Conservation (phyloP, 2,329 filamentous ascomycete genomes). For the Xylaria hypoxylon region DNA sequence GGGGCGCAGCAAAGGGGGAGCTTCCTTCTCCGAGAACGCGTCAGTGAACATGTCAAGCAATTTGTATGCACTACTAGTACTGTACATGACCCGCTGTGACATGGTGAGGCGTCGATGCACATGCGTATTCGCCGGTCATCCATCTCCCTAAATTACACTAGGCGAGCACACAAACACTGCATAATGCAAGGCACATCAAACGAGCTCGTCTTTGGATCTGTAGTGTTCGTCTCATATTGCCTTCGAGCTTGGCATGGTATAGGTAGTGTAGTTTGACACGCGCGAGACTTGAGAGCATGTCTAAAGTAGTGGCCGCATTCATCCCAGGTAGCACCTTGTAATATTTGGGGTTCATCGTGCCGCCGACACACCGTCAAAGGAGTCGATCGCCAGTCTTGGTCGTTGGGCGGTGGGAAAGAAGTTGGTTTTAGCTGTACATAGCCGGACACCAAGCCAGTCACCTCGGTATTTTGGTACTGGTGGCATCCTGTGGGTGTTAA, state of each 20-base stretch:
- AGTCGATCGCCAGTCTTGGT: neutral
- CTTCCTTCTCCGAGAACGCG: neutral
- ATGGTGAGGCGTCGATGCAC: slow-evolving; percentile 5
- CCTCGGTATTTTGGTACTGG: no score
- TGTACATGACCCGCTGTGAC: neutral
- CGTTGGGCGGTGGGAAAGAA: neutral
- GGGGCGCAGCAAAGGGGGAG: neutral
- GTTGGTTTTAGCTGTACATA: no score
- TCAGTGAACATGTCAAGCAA: neutral
- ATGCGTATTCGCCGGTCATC: slow-evolving; percentile 12
- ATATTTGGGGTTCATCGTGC: no score
- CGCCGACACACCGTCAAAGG: neutral
- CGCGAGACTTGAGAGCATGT: neutral
- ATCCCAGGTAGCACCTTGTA: neutral
- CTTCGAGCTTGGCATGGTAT: slow-evolving; percentile 21
- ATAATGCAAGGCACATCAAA: slow-evolving; percentile 38
- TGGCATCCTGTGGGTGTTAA: neutral
- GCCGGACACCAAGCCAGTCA: no score
- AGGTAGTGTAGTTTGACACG: neutral
- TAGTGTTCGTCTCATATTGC: slow-evolving; percentile 16
- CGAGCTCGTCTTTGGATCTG: slow-evolving; percentile 16
- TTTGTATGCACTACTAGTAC: neutral
- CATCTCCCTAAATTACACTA: slow-evolving; percentile 5
- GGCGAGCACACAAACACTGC: slow-evolving; percentile 22
- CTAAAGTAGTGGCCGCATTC: slow-evolving; percentile 2